Evolutionary conservation across 2,329 filamentous ascomycete genomes (phyloP), one percentile per base, ranked within the genome.

Genomic region (Verticillium alfalfae): DNA sequence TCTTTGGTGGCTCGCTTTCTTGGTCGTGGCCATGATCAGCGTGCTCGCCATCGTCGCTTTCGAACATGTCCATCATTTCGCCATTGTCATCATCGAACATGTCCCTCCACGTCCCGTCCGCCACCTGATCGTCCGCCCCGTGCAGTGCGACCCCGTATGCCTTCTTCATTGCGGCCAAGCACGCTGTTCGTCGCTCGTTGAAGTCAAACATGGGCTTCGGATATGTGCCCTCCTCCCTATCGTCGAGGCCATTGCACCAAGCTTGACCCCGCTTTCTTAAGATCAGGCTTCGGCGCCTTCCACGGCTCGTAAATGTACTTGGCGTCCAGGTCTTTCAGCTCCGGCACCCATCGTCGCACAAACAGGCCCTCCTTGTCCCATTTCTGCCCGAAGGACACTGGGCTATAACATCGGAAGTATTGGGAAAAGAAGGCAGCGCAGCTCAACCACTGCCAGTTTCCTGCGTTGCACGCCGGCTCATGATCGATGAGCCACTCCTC

Each of bases 201-300:
- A 93, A 93, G 73, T 93, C 89, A 70, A 93, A 91, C 84, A 93
- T 92, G 1, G 89, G 88, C 70, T 88, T 88, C 1, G 89, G 89
- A 71, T 93, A 93, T 1, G 81, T 75, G 1, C 78, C 79, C 31
- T 79, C 75, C 3, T 79, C 75, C 38, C 71, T 67, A 22, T 75
- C 74, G 7, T 69, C 70, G 34, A 79, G 70, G 2, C 81, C 82
- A 65, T 87, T 80, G 0, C 84, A 56, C 78, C 82, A 60, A 91
- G 76, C 18, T 84, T 70, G 59, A 90, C 88, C 0, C 84, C 61
- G 89, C 90, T 68, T 82, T 86, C 71, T 85, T 89, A 76, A 91
- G 87, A 61, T 92, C 89, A 22, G 74, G 75, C 45, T 88, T 80
- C 2, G 87, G 86, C 52, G 89, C 88, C 70, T 88, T 92, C 87